These are phyloP conservation scores for Cladosporium cucumerinum DNA, from an alignment of 2,329 filamentous ascomycete species.

Conservation along the genomic window DNA sequence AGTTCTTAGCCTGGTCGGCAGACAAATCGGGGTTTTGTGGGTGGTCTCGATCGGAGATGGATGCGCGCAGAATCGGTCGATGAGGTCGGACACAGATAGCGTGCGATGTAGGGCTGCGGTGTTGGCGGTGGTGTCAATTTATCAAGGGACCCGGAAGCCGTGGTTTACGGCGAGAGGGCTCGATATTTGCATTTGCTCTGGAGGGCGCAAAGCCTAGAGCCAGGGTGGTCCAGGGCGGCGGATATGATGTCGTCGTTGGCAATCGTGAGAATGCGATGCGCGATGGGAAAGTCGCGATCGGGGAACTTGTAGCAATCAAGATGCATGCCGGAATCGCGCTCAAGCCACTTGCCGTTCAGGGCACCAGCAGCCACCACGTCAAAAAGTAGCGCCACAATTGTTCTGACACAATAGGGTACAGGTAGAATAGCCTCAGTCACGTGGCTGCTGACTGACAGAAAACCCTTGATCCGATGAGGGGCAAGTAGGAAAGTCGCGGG, in stretches of 20 bases:
- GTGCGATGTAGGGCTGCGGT: background rate
- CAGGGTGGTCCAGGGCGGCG: slow-evolving; percentile 5
- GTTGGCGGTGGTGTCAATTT: background rate
- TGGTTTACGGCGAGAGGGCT: background rate
- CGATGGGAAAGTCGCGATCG: slow-evolving; percentile 13
- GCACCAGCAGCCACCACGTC: background rate
- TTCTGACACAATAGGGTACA: background rate
- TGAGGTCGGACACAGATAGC: background rate
- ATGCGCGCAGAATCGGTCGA: slow-evolving; percentile 12
- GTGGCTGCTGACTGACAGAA: background rate
- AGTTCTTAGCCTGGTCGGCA: background rate
- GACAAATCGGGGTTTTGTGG: background rate
- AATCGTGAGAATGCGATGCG: slow-evolving; percentile 4
- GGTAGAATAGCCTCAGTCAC: background rate
- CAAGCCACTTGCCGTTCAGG: slow-evolving; percentile 8
- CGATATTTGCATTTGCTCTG: slow-evolving; percentile 9
- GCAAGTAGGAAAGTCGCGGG: slow-evolving; percentile 6
- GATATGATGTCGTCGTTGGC: background rate
- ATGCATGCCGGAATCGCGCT: slow-evolving; percentile 10
- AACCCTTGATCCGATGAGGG: slow-evolving; percentile 1
- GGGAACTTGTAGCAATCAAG: background rate
- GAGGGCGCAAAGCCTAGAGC: background rate
- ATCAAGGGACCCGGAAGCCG: slow-evolving; percentile 12
- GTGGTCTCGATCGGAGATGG: slow-evolving; percentile 12
- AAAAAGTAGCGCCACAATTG: background rate